Evolutionary conservation across 306 rosid genomes (phyloP).

Genomic region (Psophocarpus tetragonolobus): DNA sequence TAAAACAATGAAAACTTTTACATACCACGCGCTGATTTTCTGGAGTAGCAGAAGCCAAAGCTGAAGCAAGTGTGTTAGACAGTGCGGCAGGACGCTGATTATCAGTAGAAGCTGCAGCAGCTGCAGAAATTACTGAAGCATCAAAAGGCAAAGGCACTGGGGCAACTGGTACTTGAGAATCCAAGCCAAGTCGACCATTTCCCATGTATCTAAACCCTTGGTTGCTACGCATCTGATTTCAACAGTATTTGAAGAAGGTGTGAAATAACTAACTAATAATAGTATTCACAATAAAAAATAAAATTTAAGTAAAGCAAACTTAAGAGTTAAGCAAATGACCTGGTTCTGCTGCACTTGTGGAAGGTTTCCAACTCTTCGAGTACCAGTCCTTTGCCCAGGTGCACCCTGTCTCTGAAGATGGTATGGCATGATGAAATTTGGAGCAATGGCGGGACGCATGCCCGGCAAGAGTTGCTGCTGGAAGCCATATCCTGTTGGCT

Average conservation of each 20-base stretch:
- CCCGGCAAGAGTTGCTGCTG: constrained; percentile 77
- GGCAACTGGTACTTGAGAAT: constrained; percentile 49
- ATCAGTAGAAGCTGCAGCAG: constrained; percentile 45
- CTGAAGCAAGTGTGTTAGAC: constrained; percentile 72
- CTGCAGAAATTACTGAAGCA: constrained; percentile 42
- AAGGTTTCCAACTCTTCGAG: constrained; percentile 59
- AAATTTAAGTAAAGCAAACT: background rate
- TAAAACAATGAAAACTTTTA: background rate
- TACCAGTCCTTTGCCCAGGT: constrained; percentile 58
- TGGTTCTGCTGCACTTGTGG: constrained; percentile 63
- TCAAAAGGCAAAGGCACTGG: constrained; percentile 69
- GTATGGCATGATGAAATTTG: constrained; percentile 74
- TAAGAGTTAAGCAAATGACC: constrained; percentile 33
- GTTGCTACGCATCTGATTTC: constrained; percentile 58
- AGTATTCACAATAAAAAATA: background rate
- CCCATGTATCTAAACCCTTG: constrained; percentile 70
- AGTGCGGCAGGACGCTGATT: constrained; percentile 44
- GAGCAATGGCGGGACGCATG: constrained; percentile 71
- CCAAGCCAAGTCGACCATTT: constrained; percentile 57
- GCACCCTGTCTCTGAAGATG: constrained; percentile 67
- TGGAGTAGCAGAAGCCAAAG: constrained; percentile 78
- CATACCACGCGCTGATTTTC: constrained; percentile 76
- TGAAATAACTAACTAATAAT: background rate
- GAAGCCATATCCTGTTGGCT: constrained; percentile 71
- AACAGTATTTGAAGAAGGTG: background rate